Evolutionary conservation across 2,329 filamentous ascomycete genomes (phyloP).

Genomic region (Microdochium bolleyi): DNA sequence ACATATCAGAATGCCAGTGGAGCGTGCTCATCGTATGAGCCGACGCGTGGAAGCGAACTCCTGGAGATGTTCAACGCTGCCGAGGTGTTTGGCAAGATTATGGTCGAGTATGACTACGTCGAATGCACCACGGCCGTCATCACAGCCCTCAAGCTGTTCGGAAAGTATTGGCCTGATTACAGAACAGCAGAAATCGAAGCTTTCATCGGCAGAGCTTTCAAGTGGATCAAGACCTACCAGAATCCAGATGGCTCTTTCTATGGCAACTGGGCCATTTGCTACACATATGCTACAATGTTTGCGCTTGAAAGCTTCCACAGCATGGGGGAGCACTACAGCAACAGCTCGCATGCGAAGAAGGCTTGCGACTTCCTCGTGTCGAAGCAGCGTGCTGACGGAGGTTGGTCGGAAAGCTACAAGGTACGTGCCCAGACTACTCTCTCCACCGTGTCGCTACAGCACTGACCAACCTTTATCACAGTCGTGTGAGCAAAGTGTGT

Average conservation of each 20-base stretch:
- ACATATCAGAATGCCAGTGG: constrained; percentile 85
- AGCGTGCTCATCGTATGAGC: constrained; percentile 86
- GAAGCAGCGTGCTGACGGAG: constrained; percentile 80
- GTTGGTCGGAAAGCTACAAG: constrained; percentile 93
- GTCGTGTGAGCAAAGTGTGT: constrained; percentile 71
- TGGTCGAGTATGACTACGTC: constrained; percentile 98
- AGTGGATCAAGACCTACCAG: constrained; percentile 78
- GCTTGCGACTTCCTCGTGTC: constrained; percentile 82
- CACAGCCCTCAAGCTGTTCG: constrained; percentile 77
- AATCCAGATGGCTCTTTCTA: constrained; percentile 88
- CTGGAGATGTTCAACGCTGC: constrained; percentile 88
- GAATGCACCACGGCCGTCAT: constrained; percentile 96
- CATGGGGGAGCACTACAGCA: constrained; percentile 74
- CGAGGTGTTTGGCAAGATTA: constrained; percentile 93
- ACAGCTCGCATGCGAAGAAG: constrained; percentile 59
- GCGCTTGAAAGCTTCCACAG: constrained; percentile 78
- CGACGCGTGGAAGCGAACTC: constrained; percentile 65
- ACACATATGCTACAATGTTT: constrained; percentile 96
- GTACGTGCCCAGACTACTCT: constrained; percentile 27
- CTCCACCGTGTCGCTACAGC: not conserved
- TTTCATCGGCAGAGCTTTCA: constrained; percentile 66
- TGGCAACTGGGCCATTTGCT: constrained; percentile 96
- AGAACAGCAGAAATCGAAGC: constrained; percentile 63
- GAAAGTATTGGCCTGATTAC: constrained; percentile 74
- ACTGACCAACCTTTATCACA: constrained; percentile 19